These are phyloP conservation scores for Pilasporangium apinafurcum DNA, from an alignment of 352 stramenopile species.

Conservation along the genomic window DNA sequence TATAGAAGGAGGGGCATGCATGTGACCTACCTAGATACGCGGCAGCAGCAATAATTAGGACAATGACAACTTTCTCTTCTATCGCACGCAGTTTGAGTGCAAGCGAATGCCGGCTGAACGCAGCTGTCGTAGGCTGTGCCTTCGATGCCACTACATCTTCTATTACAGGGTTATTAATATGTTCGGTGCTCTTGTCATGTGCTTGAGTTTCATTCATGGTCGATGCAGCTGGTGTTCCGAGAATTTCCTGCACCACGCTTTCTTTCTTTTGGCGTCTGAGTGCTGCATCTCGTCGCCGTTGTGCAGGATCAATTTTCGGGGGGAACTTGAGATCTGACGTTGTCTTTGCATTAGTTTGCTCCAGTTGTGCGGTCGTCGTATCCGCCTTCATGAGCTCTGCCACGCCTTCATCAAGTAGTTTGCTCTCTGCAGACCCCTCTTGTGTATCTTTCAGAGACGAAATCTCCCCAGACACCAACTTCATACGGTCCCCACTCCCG, in stretches of 20 bases:
- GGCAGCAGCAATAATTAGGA: conserved; percentile 39
- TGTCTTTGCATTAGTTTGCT: not conserved
- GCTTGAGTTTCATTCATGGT: not conserved
- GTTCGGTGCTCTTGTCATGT: not conserved
- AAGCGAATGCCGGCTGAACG: conserved; percentile 48
- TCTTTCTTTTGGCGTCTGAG: conserved; percentile 54
- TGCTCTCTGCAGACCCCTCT: conserved; percentile 23
- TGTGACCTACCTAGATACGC: conserved; percentile 35
- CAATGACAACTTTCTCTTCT: conserved; percentile 55
- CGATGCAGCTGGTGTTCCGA: conserved; percentile 7
- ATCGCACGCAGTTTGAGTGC: conserved; percentile 40
- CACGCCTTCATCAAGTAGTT: conserved; percentile 31
- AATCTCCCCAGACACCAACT: conserved; percentile 63
- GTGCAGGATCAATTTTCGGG: conserved; percentile 44
- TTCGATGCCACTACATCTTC: not conserved
- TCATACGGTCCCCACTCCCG: conserved; percentile 49
- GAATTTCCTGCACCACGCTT: conserved; percentile 43
- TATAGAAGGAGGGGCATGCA: not conserved
- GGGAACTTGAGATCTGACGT: conserved; percentile 26
- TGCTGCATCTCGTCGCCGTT: conserved; percentile 65
- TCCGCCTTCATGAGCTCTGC: conserved; percentile 29
- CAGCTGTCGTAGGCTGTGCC: conserved; percentile 6
- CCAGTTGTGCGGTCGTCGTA: not conserved
- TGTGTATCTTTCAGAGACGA: conserved; percentile 37
- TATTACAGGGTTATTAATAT: not conserved